Conservation (phyloP, 495 filamentous ascomycete species). For the Eremomyces bilateralis region DNA sequence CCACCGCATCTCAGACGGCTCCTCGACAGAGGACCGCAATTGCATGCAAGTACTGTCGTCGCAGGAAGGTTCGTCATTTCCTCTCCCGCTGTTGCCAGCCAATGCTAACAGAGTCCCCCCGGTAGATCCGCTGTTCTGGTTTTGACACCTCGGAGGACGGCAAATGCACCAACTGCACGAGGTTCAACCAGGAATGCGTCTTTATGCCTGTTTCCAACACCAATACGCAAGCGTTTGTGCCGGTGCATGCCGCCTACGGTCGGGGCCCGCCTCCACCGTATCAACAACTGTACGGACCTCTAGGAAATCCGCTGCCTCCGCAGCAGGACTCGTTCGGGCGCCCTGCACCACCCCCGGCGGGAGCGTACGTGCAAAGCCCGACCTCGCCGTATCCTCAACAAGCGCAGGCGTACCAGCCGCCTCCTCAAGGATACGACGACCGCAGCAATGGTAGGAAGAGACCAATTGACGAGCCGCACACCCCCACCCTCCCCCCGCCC, state of each 20-base stretch:
- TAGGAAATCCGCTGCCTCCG: slow-evolving; percentile 46
- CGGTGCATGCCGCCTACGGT: slow-evolving; percentile 40
- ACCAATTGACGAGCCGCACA: slow-evolving; percentile 18
- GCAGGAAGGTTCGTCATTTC: slow-evolving; percentile 43
- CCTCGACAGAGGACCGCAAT: slow-evolving; percentile 65
- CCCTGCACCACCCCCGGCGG: slow-evolving; percentile 6
- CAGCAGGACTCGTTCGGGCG: slow-evolving; percentile 25
- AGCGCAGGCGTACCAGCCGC: slow-evolving; percentile 2
- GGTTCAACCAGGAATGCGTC: slow-evolving; percentile 70
- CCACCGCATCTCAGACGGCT: slow-evolving; percentile 41
- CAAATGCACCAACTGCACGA: slow-evolving; percentile 55
- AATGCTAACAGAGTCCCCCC: too few species aligned
- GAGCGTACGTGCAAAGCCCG: slow-evolving; percentile 15
- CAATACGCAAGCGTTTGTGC: slow-evolving; percentile 66
- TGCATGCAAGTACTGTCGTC: slow-evolving; percentile 63
- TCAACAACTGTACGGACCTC: slow-evolving; percentile 44
- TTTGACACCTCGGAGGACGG: slow-evolving; percentile 61
- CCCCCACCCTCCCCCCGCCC: slow-evolving; percentile 19
- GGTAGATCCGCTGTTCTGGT: slow-evolving; percentile 64
- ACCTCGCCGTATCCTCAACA: slow-evolving; percentile 11
- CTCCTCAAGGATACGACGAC: slow-evolving; percentile 9
- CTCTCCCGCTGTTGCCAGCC: background rate
- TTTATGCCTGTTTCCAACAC: slow-evolving; percentile 72
- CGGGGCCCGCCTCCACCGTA: slow-evolving; percentile 16
- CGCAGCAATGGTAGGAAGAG: slow-evolving; percentile 15